These are phyloP conservation scores for Persicaria maculosa DNA, from an alignment of 148 eudicot species.

Conservation along the genomic window DNA sequence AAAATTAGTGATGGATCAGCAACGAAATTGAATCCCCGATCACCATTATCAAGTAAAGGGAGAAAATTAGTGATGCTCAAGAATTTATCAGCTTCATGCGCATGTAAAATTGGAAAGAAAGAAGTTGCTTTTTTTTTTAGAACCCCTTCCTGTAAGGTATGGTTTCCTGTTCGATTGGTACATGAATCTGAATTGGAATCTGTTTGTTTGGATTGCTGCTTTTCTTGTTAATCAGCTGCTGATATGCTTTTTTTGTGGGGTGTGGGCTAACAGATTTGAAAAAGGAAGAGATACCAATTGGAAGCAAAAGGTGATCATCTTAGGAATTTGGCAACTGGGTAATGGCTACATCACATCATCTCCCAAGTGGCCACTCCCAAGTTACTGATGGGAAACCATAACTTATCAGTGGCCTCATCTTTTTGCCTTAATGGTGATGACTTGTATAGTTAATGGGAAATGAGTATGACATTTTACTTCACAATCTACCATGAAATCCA, in stretches of 20 bases:
- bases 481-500: background rate
- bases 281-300: background rate
- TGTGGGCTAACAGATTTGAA: background rate
- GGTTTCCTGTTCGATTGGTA: background rate
- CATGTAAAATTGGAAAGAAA: no score
- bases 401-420: slow-evolving; percentile 1
- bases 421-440: background rate
- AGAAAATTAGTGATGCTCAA: no score
- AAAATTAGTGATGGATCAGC: no score
- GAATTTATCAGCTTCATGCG: no score
- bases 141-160: no score
- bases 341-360: slow-evolving; percentile 1
- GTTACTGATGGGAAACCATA: slow-evolving; percentile 8
- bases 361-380: background rate
- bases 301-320: background rate
- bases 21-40: no score
- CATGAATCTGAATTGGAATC: background rate
- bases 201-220: background rate
- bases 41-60: no score
- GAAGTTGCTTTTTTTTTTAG: no score
- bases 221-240: background rate
- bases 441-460: background rate
- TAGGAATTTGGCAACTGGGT: background rate
- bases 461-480: background rate
- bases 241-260: background rate